These are phyloP conservation scores for Apiospora pterosperma DNA, from an alignment of 2,329 filamentous ascomycete genomes.

Conservation along the genomic window DNA sequence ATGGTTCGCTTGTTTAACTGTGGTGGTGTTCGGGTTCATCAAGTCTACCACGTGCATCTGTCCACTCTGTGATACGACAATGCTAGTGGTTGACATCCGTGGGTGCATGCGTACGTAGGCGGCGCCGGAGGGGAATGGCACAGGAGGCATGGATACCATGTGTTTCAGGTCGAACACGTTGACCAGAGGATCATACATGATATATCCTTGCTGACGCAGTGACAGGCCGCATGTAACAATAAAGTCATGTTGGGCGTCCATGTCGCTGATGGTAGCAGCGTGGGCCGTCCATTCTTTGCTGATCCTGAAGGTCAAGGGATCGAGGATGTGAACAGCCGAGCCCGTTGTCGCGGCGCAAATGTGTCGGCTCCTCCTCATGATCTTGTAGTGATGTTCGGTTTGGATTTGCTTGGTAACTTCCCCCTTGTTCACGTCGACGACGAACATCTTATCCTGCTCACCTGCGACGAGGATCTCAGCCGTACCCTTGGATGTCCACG, in stretches of 20 bases:
- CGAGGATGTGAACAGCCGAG: slow-evolving; percentile 82
- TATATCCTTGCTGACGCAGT: slow-evolving; percentile 71
- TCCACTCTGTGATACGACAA: slow-evolving; percentile 86
- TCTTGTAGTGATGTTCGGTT: slow-evolving; percentile 75
- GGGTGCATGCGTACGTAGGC: slow-evolving; percentile 97
- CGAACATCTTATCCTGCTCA: slow-evolving; percentile 81
- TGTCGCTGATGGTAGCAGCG: slow-evolving; percentile 84
- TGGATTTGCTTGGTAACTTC: slow-evolving; percentile 68
- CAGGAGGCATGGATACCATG: slow-evolving; percentile 80
- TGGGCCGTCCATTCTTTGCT: slow-evolving; percentile 91
- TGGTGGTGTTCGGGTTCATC: slow-evolving; percentile 87
- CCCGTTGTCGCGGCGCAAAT: slow-evolving; percentile 87
- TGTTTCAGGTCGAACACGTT: slow-evolving; percentile 96
- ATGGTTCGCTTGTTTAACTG: slow-evolving; percentile 78
- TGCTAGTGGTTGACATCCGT: slow-evolving; percentile 88
- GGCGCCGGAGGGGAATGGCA: slow-evolving; percentile 87
- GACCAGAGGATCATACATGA: slow-evolving; percentile 86
- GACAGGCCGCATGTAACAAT: slow-evolving; percentile 95
- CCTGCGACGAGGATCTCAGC: slow-evolving; percentile 84
- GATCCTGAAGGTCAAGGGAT: slow-evolving; percentile 72
- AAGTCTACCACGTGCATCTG: slow-evolving; percentile 96
- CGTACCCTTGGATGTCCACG: slow-evolving; percentile 83
- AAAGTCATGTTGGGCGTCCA: slow-evolving; percentile 95
- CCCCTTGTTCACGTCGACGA: slow-evolving; percentile 67
- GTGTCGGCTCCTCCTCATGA: slow-evolving; percentile 87